A percentile compares a stretch with the other conserved stretches of the same genome.
Evolutionary conservation across 345 rosid genomes (phyloP).

Genomic region (Arabidopsis suecica): DNA sequence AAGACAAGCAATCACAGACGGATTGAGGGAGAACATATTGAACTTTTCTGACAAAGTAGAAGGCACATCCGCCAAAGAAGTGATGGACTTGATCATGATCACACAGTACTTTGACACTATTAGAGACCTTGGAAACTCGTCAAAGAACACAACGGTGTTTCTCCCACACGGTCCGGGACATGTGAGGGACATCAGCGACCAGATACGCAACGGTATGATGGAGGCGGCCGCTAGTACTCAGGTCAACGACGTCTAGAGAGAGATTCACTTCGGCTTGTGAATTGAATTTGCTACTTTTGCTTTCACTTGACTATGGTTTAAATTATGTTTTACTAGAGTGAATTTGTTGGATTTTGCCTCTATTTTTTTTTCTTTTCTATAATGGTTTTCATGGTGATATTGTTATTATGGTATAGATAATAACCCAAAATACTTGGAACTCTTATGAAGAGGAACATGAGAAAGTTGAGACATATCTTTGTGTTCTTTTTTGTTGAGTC

Average conservation of each 20-base stretch:
- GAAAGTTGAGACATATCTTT: not conserved
- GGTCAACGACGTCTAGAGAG: conserved; percentile 26
- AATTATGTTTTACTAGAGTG: not conserved
- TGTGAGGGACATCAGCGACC: conserved; percentile 82
- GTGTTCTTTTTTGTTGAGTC: not conserved
- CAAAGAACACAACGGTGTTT: conserved; percentile 93
- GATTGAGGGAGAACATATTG: conserved; percentile 92
- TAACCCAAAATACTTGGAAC: conserved; percentile 11
- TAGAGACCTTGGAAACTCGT: conserved; percentile 88
- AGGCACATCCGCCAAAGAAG: conserved; percentile 92
- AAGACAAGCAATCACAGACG: conserved; percentile 97
- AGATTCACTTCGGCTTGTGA: conserved; percentile 22
- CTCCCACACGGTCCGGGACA: conserved; percentile 99
- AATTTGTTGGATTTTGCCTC: conserved; percentile 8
- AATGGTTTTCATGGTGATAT: not conserved
- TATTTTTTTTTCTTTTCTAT: not conserved
- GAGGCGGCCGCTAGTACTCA: conserved; percentile 79
- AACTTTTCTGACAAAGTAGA: conserved; percentile 90
- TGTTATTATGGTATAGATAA: conserved; percentile 20
- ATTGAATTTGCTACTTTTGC: not conserved
- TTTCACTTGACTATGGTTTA: conserved; percentile 13
- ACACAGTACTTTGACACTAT: conserved; percentile 97
- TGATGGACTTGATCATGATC: conserved; percentile 97
- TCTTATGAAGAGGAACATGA: not conserved
- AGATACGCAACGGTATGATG: conserved; percentile 91